These are phyloP conservation scores for Heliocybe sulcata DNA, from an alignment of 1,284 basidiomycete species.

Conservation along the genomic window DNA sequence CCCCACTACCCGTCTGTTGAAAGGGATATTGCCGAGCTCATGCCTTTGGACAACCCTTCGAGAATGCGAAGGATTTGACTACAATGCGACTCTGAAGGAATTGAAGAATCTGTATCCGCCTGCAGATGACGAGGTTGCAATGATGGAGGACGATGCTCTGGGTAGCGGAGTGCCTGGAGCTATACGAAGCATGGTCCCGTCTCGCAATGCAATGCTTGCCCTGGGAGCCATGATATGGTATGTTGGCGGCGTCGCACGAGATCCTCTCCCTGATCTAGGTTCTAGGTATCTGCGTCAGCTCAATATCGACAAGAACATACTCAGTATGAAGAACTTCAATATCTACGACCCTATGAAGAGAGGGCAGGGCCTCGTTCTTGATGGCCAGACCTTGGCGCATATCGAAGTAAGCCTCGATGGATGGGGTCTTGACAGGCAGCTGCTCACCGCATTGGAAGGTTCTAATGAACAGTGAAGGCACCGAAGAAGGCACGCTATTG, in stretches of 20 bases:
- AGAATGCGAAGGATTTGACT: slow-evolving; percentile 74
- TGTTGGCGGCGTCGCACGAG: no score
- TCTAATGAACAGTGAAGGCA: slow-evolving; percentile 86
- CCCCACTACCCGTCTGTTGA: slow-evolving; percentile 74
- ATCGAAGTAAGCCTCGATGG: slow-evolving; percentile 69
- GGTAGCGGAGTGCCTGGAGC: slow-evolving; percentile 59
- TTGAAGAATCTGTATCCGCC: slow-evolving; percentile 64
- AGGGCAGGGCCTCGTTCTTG: slow-evolving; percentile 78
- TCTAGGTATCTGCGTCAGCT: slow-evolving; percentile 80
- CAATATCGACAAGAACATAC: slow-evolving; percentile 89
- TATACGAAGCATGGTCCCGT: slow-evolving; percentile 66
- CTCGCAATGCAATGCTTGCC: slow-evolving; percentile 69
- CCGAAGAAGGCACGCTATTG: slow-evolving; percentile 81
- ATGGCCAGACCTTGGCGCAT: slow-evolving; percentile 91
- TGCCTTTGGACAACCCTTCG: slow-evolving; percentile 88
- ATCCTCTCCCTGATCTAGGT: slow-evolving; percentile 3
- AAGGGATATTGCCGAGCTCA: slow-evolving; percentile 67
- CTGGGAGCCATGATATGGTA: slow-evolving; percentile 87
- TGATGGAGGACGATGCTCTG: slow-evolving; percentile 36
- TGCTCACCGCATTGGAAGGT: slow-evolving; percentile 32
- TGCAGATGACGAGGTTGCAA: slow-evolving; percentile 23
- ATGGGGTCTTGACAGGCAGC: background rate
- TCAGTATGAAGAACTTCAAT: slow-evolving; percentile 94
- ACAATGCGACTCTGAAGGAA: slow-evolving; percentile 66
- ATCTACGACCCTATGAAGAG: slow-evolving; percentile 91